phyloP scores from a whole-genome alignment of 805 yeast genomes.

The Myxozyma melibiosi region DNA sequence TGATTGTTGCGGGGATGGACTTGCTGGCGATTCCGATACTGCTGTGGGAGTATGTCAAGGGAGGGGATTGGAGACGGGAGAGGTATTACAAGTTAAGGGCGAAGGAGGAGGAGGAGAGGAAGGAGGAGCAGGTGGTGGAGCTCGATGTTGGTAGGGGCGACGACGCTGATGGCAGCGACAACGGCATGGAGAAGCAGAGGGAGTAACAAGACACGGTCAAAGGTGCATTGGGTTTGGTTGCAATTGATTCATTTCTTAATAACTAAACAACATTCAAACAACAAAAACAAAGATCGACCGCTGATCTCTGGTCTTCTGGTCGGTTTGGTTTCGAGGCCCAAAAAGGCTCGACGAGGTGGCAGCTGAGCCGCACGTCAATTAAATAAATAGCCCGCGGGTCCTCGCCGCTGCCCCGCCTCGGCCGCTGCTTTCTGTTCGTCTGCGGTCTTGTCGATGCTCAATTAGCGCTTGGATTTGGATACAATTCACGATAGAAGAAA shows the following conservation, averaged over 20 bases:
- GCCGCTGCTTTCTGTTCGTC: neutral
- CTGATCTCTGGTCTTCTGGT: too few species aligned
- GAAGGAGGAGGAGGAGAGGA: constrained; percentile 3
- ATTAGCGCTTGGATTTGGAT: neutral
- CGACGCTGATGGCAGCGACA: neutral
- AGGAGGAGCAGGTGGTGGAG: neutral
- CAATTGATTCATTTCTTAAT: too few species aligned
- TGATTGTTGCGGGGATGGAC: constrained; percentile 55
- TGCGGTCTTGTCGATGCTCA: neutral
- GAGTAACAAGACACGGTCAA: too few species aligned
- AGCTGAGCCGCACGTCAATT: neutral
- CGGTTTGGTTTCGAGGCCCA: too few species aligned
- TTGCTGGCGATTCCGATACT: constrained; percentile 20
- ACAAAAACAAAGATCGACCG: too few species aligned
- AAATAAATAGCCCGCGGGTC: neutral
- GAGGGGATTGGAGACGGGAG: constrained; percentile 26
- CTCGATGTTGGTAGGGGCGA: neutral
- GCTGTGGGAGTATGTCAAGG: constrained; percentile 14
- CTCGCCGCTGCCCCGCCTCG: neutral
- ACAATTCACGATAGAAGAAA: too few species aligned
- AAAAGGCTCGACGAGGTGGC: neutral
- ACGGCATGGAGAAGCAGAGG: too few species aligned
- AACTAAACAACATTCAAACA: too few species aligned
- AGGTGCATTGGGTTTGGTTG: too few species aligned
- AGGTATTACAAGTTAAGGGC: constrained; percentile 12